Evolutionary conservation across 1,284 basidiomycete species (phyloP).

Genomic region (Moesziomyces globuligerus): DNA sequence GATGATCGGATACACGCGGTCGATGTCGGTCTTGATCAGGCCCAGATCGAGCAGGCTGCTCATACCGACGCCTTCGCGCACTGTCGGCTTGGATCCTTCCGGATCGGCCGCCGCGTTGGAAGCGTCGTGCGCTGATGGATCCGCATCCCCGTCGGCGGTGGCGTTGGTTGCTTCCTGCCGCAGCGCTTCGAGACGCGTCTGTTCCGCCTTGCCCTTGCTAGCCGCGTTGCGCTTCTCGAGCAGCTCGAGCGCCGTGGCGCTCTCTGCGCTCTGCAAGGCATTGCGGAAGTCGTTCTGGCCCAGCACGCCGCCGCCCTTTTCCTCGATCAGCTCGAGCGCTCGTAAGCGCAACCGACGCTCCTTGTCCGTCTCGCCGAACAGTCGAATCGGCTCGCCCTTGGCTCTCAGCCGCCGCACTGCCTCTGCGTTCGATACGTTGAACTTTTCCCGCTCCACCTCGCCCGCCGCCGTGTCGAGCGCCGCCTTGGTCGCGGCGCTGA

Average conservation of each 20-base stretch:
- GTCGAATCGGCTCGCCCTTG: conserved; percentile 91
- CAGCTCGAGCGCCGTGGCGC: conserved; percentile 73
- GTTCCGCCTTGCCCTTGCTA: conserved; percentile 44
- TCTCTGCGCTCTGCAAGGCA: conserved; percentile 85
- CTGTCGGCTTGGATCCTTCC: conserved; percentile 3
- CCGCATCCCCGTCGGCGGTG: conserved; percentile 2
- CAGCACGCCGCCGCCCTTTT: conserved; percentile 39
- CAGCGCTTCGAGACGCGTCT: conserved; percentile 18
- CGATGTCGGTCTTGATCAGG: conserved; percentile 89
- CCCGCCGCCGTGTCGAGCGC: conserved; percentile 21
- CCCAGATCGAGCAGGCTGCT: conserved; percentile 69
- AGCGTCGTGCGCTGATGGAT: neutral
- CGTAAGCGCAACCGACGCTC: conserved; percentile 88
- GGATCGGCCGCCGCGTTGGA: neutral
- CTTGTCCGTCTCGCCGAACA: conserved; percentile 95
- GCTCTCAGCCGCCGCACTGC: conserved; percentile 85
- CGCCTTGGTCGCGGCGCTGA: conserved; percentile 16
- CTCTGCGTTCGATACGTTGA: conserved; percentile 94
- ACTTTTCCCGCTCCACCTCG: conserved; percentile 68
- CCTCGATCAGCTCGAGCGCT: conserved; percentile 87
- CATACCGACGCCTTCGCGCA: conserved; percentile 63
- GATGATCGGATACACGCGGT: conserved; percentile 95
- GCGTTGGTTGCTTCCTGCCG: conserved; percentile 6
- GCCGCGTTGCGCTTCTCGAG: conserved; percentile 70
- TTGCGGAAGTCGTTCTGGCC: conserved; percentile 84